Base-by-base conservation (phyloP, 345 rosid genomes). In the Lepidium aucheri region DNA sequence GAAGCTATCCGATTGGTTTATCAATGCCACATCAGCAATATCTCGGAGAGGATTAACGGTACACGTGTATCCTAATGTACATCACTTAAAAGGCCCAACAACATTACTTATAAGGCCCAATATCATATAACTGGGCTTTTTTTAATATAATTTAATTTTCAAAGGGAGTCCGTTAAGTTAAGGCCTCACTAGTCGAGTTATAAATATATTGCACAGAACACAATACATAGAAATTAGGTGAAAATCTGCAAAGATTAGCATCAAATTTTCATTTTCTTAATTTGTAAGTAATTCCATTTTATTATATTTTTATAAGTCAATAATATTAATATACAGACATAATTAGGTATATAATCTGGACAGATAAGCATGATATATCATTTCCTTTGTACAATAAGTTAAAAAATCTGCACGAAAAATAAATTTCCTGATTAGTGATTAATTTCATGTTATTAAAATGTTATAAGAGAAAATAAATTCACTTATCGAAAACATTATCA, bases 401-500 rank as follows among this genome's bases (percentile, higher is more conserved):
- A n/a, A n/a, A n/a, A 20, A 20, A 20, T 28, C 32, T 28, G 7
- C 1, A 28, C 32, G 7, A 5, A 28, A 28, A 5, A 28, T 28
- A 28, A 7, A 0, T 65, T 26, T 40, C 51, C 18, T 30, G 41
- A 65, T 53, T 26, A 3, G 34, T 41, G 17, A 18, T 53, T 53
- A 32, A 18, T 53, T 35, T 30, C 45, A 47, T 18, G 24, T 33
- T 7, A n/a, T 33, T 11, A 13, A 18, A 18, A n/a, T 35, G 9
- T n/a, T 14, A 43, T 22, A 32, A 15, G 41, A 1, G 5, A 0
- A 39, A 7, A 41, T 7, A 8, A 41, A 34, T 3, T 10, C 22
- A 62, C 13, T 28, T 59, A 63, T 53, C 63, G 63, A 26, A 45
- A 71, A 71, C 64, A 39, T 55, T 63, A 63, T 71, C 69, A 46